Base-by-base conservation (phyloP, 768 basidiomycete genomes). In the Psilocybe cyanescens region DNA sequence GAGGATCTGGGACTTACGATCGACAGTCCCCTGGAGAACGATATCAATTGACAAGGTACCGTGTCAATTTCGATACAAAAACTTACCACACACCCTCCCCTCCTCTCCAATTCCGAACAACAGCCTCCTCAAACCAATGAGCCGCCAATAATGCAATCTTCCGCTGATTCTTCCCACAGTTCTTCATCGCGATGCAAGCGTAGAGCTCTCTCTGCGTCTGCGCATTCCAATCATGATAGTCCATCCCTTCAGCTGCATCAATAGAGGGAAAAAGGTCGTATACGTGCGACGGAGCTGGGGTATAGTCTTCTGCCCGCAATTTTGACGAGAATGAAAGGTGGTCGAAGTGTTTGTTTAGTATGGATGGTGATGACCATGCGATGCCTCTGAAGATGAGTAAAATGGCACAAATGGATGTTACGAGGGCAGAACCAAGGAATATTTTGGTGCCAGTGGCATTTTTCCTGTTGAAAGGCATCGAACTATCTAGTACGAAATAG, bases 71-170 rank as follows among this genome's bases (percentile, higher is more conserved):
- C 33, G 3, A 19, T 16, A 24, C 16, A 8, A 35, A 6, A 28
- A 47, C 69, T 56, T 53, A 75, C 74, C 76, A 76, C 4, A 76
- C 71, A 30, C 67, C 69, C 52, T 76, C 75, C 9, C 74, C 73
- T 12, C 72, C 69, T 17, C 67, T 58, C 60, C 67, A 64, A 4
- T 68, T 67, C 16, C 65, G 57, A 12, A 71, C 59, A n/a, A 73
- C 57, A 8, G 60, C 62, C 8, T 69, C 62, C 39, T 70, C 63
- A 41, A 75, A 76, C 59, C 72, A 69, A n/a, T 65, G 61, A 8
- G 68, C 66, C 11, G 68, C 67, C 24, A 78, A 55, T 12, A 78
- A 61, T 4, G 72, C 74, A 60, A 78, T 68, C 56, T 74, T 78
- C 0, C 52, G 62, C 58, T 76, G 75, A 55, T 78, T 76, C 17